Conservation (phyloP, 352 stramenopile species). For the Pythium volutum region DNA sequence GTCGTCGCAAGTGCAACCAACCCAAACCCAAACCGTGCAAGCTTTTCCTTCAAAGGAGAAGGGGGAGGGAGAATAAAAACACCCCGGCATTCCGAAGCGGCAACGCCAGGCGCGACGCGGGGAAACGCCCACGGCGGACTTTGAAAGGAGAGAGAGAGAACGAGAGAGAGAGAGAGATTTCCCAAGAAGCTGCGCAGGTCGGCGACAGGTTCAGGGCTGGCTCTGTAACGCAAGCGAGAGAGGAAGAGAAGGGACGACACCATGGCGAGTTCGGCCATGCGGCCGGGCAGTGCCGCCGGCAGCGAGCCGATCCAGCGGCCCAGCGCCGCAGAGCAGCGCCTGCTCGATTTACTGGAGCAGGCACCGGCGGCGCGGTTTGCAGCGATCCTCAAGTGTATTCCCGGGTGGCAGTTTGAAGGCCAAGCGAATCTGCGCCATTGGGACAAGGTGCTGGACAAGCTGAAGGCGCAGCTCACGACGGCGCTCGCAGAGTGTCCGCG, state of each 20-base stretch:
- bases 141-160: not conserved
- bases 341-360: slow-evolving; percentile 64
- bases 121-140: not conserved
- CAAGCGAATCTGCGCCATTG: slow-evolving; percentile 79
- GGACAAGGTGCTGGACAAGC: slow-evolving; percentile 48
- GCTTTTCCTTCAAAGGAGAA: slow-evolving; percentile 2
- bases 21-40: no score
- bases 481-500: slow-evolving; percentile 40
- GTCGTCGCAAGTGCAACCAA: slow-evolving; percentile 29
- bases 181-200: no score
- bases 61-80: not conserved
- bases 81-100: not conserved
- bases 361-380: slow-evolving; percentile 41
- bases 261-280: slow-evolving; percentile 10
- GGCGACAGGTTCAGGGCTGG: no score
- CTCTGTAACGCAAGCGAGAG: no score
- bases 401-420: slow-evolving; percentile 76
- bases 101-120: not conserved
- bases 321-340: slow-evolving; percentile 45
- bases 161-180: no score
- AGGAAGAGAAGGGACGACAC: not conserved
- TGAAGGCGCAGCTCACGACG: slow-evolving; percentile 46
- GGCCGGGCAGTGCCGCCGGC: slow-evolving; percentile 2
- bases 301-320: slow-evolving; percentile 27
- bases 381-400: slow-evolving; percentile 62